Percentiles rank a stretch among this genome's conserved stretches.
phyloP scores from a whole-genome alignment of 1,139 yeast species.

The Hansenula sp. region DNA sequence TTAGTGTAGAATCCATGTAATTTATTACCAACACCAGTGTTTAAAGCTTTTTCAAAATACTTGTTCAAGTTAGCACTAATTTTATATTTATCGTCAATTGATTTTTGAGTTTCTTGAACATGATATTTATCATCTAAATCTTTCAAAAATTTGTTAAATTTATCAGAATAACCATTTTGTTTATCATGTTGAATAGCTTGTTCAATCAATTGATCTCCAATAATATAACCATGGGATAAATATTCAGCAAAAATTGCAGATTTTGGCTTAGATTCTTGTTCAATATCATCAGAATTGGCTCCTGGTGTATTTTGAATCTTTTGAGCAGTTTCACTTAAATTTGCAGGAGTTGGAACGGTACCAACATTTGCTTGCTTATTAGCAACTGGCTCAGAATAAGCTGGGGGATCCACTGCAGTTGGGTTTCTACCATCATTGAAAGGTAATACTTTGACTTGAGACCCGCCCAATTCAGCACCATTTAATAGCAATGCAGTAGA shows the following conservation, averaged over 20 bases:
- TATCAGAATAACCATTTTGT: constrained; percentile 55
- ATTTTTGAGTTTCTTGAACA: constrained; percentile 37
- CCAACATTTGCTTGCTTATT: constrained; percentile 13
- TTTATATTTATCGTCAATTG: constrained; percentile 37
- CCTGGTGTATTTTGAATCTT: constrained; percentile 1
- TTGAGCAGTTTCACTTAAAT: constrained; percentile 8
- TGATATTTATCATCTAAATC: constrained; percentile 59
- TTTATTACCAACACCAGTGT: constrained; percentile 43
- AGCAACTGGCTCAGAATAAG: constrained; percentile 15
- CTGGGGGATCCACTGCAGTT: constrained; percentile 21
- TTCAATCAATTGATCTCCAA: constrained; percentile 60
- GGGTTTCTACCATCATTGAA: constrained; percentile 25
- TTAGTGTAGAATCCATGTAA: constrained; percentile 49
- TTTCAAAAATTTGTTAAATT: constrained; percentile 52
- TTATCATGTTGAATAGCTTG: constrained; percentile 61
- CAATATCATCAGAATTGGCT: constrained; percentile 39
- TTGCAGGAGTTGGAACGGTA: constrained; percentile 3
- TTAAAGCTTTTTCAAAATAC: constrained; percentile 46
- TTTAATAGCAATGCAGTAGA: constrained; percentile 70
- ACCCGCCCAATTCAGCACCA: constrained; percentile 70
- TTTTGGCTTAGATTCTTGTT: constrained; percentile 78
- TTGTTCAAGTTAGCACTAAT: constrained; percentile 36
- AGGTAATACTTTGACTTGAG: constrained; percentile 46
- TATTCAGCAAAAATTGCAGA: constrained; percentile 74
- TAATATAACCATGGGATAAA: constrained; percentile 64